Evolutionary conservation across 345 rosid genomes (phyloP).

Genomic region (Reutealis trisperma): DNA sequence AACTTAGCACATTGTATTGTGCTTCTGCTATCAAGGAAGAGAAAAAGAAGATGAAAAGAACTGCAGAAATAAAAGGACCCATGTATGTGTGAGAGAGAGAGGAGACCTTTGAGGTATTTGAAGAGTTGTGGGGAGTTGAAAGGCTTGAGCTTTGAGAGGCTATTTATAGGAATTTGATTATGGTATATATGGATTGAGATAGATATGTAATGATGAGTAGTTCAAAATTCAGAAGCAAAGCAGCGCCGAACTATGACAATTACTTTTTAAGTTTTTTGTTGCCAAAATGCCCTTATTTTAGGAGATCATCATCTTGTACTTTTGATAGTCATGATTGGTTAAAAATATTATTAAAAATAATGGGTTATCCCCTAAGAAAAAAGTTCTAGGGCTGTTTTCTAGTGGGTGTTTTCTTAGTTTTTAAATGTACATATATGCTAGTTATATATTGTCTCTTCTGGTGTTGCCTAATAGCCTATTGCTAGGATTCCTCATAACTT

Average conservation of each 20-base stretch:
- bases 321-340: background rate
- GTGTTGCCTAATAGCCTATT: no score
- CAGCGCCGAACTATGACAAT: background rate
- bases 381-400: background rate
- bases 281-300: no score
- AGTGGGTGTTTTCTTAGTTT: no score
- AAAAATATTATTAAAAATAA: no score
- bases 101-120: background rate
- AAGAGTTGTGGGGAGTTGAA: background rate
- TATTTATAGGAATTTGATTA: background rate
- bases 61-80: background rate
- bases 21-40: slow-evolving; percentile 22
- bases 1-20: slow-evolving; percentile 39
- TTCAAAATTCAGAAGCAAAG: background rate
- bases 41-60: slow-evolving; percentile 13
- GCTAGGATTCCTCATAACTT: no score
- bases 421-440: no score
- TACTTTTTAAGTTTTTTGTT: no score
- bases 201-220: background rate
- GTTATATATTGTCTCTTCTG: no score
- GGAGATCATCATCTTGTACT: background rate
- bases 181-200: no score
- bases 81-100: background rate
- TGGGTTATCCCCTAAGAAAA: background rate
- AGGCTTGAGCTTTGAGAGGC: background rate